Evolutionary conservation across 352 stramenopile genomes (phyloP).

Genomic region (Phytophthora cryptogea): DNA sequence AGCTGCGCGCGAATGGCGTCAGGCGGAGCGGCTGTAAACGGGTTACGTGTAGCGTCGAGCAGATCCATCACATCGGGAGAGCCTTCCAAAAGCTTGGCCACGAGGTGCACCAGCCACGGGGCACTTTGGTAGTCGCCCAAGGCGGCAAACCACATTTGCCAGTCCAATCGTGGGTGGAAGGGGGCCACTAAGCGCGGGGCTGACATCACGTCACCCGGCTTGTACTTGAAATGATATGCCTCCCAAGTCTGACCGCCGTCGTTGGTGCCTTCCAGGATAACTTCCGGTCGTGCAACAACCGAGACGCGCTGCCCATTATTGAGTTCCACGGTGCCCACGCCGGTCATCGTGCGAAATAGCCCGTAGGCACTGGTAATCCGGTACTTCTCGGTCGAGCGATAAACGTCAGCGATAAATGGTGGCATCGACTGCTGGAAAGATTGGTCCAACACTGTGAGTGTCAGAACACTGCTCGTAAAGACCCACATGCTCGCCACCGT

Average conservation of each 20-base stretch:
- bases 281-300: slow-evolving; percentile 86
- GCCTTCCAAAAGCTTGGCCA: slow-evolving; percentile 79
- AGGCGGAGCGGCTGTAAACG: slow-evolving; percentile 48
- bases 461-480: slow-evolving; percentile 46
- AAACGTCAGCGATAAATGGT: slow-evolving; percentile 28
- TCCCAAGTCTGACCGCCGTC: slow-evolving; percentile 65
- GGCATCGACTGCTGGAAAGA: slow-evolving; percentile 43
- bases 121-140: slow-evolving; percentile 78
- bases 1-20: slow-evolving; percentile 60
- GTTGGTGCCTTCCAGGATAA: slow-evolving; percentile 82
- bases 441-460: slow-evolving; percentile 46
- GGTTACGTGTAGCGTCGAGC: slow-evolving; percentile 61
- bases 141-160: slow-evolving; percentile 94
- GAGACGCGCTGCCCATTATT: slow-evolving; percentile 35
- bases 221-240: slow-evolving; percentile 87
- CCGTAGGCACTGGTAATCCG: slow-evolving; percentile 77
- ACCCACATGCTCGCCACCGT: slow-evolving; percentile 32
- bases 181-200: slow-evolving; percentile 44
- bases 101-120: slow-evolving; percentile 88
- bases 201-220: slow-evolving; percentile 63
- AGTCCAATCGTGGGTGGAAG: slow-evolving; percentile 85
- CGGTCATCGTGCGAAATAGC: slow-evolving; percentile 91
- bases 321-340: slow-evolving; percentile 61
- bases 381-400: slow-evolving; percentile 37
- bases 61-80: slow-evolving; percentile 66